Base-by-base conservation (phyloP, 73 alveolate species). In the Breviolum minutum region DNA sequence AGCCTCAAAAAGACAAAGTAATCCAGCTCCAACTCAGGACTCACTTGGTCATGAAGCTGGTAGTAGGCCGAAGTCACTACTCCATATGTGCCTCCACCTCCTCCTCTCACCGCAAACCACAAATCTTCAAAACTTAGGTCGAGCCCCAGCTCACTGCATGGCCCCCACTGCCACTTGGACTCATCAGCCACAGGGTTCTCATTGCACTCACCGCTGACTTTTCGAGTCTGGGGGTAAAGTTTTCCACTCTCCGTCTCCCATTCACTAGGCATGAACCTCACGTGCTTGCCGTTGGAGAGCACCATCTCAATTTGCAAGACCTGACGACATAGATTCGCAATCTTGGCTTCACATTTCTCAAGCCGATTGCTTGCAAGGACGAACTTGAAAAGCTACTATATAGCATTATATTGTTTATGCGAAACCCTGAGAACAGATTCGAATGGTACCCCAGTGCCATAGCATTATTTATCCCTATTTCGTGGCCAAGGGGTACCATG, bases 21-120 rank as follows among this genome's bases (percentile, higher is more conserved):
- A 69, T 81, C 90, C 90, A 40, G 29, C 70, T 29, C 62, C 69
- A 81, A 69, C 70, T 81, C 70, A 19, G 40, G 90, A 16, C 69
- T 81, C 90, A 81, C 90, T 69, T 81, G 90, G 40, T 81, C 90
- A 40, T 81, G 90, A 40, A 81, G 90, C 60, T 81, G 90, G 22
- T 81, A 81, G 90, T 81, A 81, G 90, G 54, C 71, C 40, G 90
- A 81, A 19, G 90, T 81, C 90, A 81, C 90, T 48, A 81, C 54
- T 81, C 90, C 90, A 17, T 48, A 81, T 66, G 90, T 81, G 16
- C 90, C 90, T 81, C 90, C 90, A 54, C 90, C 90, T 29, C 90
- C 90, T 81, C 90, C 90, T 69, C 90, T n/a, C 71, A 81, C 90
- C 48, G 90, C 90, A 40, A 81, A 81, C 90, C 90, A 81, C 66